Base-by-base conservation (phyloP, 2,329 filamentous ascomycete genomes). In the Colletotrichum viniferum region DNA sequence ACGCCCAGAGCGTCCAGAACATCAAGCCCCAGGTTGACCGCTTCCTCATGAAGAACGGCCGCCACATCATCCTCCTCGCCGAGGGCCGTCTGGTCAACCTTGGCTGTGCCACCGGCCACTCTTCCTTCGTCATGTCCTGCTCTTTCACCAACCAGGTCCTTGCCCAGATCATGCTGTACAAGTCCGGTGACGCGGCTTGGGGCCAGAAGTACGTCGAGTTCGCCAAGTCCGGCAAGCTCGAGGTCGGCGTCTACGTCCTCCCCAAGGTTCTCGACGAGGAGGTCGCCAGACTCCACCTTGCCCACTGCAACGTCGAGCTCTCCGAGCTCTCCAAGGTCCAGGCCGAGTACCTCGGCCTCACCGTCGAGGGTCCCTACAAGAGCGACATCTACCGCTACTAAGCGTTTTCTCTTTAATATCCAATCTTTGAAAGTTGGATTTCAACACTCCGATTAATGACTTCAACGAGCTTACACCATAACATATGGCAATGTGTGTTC, bases 141-240 rank as follows among this genome's bases (percentile, higher is more conserved):
- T 98, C 96, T 79, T 99, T 99, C 94, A 98, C 96, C 92, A 99
- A 99, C 94, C 97, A 99, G 92, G 97, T 98, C 83, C 95, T 99
- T 86, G 97, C 97, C 81, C 97, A 99, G 91, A 98, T 99, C 90
- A 94, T 98, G 90, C 90, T 99, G 84, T 99, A 88, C 94, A 98
- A 98, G 94, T 94, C 93, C 83, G 91, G 94, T 82, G 96, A 98
- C 85, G 92, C 91, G 85, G 94, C 90, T 74, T 99, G 98, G 86
- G 92, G 94, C 88, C 90, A 95, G 89, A 98, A 98, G 92, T 98
- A 98, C 90, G 89, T 96, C 82, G 97, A 98, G 89, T 99, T 98
- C 86, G 95, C 94, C 89, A 95, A 96, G 91, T 92, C 92, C 79
- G 95, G 94, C 87, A 96, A 97, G 92, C 95, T 98, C 84, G 92